phyloP scores from a whole-genome alignment of 805 yeast genomes.

The Candida argentea region DNA sequence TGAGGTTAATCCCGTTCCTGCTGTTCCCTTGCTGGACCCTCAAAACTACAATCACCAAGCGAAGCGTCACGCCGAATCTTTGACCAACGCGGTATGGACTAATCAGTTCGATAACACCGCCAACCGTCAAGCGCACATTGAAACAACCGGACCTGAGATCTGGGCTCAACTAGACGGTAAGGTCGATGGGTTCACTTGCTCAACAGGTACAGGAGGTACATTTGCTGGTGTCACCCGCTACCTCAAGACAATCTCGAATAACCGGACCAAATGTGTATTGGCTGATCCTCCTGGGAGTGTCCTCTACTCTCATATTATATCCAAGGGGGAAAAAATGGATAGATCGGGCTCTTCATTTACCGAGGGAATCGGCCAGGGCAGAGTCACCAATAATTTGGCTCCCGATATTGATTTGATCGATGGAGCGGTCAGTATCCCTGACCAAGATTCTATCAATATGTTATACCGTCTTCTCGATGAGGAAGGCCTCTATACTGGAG shows the following conservation, averaged over 20 bases:
- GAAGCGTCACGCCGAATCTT: constrained; percentile 64
- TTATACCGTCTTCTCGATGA: constrained; percentile 73
- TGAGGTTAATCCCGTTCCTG: constrained; percentile 83
- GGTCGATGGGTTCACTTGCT: constrained; percentile 79
- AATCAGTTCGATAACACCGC: constrained; percentile 86
- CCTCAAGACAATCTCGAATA: constrained; percentile 58
- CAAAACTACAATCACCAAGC: constrained; percentile 84
- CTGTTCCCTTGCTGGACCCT: constrained; percentile 73
- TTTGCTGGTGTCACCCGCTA: constrained; percentile 79
- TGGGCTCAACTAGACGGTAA: constrained; percentile 75
- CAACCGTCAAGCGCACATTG: constrained; percentile 80
- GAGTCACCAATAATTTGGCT: constrained; percentile 74
- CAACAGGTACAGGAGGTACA: constrained; percentile 92
- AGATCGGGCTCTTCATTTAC: constrained; percentile 82
- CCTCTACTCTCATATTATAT: constrained; percentile 64
- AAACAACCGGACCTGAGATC: constrained; percentile 88
- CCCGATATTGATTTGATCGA: constrained; percentile 68
- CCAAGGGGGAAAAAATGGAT: constrained; percentile 57
- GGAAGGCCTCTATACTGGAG: constrained; percentile 86
- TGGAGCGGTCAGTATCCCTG: constrained; percentile 72
- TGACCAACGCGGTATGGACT: constrained; percentile 84
- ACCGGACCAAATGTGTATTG: constrained; percentile 50
- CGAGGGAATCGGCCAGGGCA: constrained; percentile 94
- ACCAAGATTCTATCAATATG: constrained; percentile 76
- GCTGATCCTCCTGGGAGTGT: constrained; percentile 96